Conservation (phyloP, 306 rosid genomes). For the Phaseolus lunatus region DNA sequence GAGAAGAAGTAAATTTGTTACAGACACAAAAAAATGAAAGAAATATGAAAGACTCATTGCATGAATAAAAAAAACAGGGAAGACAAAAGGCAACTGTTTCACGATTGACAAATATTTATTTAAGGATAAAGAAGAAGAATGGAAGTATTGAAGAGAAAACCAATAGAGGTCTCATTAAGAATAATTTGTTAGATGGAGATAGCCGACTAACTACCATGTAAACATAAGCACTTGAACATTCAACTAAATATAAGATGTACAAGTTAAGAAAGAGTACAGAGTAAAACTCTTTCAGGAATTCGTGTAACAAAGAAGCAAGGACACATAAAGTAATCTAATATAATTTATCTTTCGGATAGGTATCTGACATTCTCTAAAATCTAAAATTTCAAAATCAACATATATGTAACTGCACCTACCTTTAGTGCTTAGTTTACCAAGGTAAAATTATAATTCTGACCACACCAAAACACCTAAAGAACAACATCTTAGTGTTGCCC, state of each 20-base stretch:
- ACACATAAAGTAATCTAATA: neutral
- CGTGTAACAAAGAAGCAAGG: neutral
- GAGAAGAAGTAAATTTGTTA: constrained; percentile 35
- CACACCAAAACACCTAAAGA: neutral
- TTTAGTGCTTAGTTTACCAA: neutral
- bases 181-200: neutral
- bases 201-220: constrained; percentile 2
- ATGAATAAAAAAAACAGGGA: constrained; percentile 1
- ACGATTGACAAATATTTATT: neutral
- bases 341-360: neutral
- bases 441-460: neutral
- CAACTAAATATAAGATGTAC: constrained; percentile 3
- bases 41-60: neutral
- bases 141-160: neutral
- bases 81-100: neutral
- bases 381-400: neutral
- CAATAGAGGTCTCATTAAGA: neutral
- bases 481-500: neutral
- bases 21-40: constrained; percentile 24
- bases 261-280: neutral
- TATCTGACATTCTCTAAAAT: neutral
- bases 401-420: neutral
- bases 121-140: neutral
- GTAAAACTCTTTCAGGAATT: neutral
- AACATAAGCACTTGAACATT: neutral